Percentiles rank a stretch among this genome's conserved stretches.
These are phyloP conservation scores for Pythium rhizo-oryzae DNA, from an alignment of 352 stramenopile species.

Conservation along the genomic window DNA sequence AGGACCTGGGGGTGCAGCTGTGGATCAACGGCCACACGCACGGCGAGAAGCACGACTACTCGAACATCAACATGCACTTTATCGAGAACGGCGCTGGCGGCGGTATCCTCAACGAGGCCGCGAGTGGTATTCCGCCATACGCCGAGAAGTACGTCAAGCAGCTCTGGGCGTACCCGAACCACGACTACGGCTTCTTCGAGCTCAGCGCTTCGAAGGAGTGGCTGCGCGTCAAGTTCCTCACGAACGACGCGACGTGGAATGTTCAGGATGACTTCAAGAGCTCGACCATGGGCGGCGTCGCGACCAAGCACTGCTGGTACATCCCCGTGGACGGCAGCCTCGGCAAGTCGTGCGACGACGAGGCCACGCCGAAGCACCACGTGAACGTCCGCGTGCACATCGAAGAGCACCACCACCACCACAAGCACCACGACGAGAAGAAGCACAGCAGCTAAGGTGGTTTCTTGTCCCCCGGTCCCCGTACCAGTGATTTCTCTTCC, in stretches of 20 bases:
- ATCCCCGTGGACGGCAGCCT: constrained; percentile 45
- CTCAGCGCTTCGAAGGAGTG: constrained; percentile 60
- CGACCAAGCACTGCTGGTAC: constrained; percentile 75
- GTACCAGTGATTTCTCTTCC: no score
- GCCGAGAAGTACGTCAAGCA: constrained; percentile 64
- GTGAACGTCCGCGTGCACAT: constrained; percentile 13
- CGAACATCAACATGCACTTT: constrained; percentile 66
- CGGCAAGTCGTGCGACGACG: constrained; percentile 32
- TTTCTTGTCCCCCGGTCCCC: neutral
- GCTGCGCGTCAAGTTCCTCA: constrained; percentile 64
- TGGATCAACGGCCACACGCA: constrained; percentile 78
- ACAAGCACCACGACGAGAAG: constrained; percentile 4
- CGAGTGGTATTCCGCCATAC: constrained; percentile 65
- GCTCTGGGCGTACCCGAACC: constrained; percentile 60
- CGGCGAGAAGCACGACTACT: constrained; percentile 77
- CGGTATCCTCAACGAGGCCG: constrained; percentile 73
- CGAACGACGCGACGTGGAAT: constrained; percentile 64
- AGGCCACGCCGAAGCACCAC: constrained; percentile 18
- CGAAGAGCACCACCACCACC: constrained; percentile 13
- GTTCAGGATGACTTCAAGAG: constrained; percentile 51
- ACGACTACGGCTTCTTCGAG: constrained; percentile 76
- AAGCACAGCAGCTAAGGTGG: neutral
- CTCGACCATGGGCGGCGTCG: constrained; percentile 57
- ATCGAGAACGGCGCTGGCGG: constrained; percentile 79
- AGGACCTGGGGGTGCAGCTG: constrained; percentile 58